Base-by-base conservation (phyloP, 768 basidiomycete species). In the Hygrocybe punicea region DNA sequence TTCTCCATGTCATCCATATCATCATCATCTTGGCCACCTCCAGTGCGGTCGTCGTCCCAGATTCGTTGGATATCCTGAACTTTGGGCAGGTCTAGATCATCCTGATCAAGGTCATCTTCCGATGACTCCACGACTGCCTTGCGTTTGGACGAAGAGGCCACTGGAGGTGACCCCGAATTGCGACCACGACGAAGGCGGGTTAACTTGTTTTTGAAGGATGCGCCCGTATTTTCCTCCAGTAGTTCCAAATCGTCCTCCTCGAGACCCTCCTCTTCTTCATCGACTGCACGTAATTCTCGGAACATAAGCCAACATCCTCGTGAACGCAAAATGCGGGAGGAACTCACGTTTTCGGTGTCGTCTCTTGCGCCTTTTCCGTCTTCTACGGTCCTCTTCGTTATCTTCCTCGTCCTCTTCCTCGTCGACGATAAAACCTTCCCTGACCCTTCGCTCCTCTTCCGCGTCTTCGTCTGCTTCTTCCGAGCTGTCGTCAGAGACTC, bases 171-270 rank as follows among this genome's bases (percentile, higher is more conserved):
- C 50, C 81, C 83, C 4, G 87, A 86, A 61, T 83, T 83, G 59
- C 85, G 84, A 29, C 85, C 84, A 57, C 91, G 85, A 56, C 93
- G 86, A 21, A 79, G 74, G 55, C 79, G 67, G 82, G 79, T 93
- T 45, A 95, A 73, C 53, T 86, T 82, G 58, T 71, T 74, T 64
- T 84, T 84, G 71, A 89, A 88, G 2, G 85, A 80, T 3, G 83
- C 79, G 9, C 96, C 94, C 10, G 91, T 93, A 63, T 97, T 98
- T 66, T 96, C 96, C 62, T 78, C 97, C 79, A 77, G 85, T 79
- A 83, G 63, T 25, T 93, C 95, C 48, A 98, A 71, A 69, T 98
- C 97, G 63, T 98, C 97, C 34, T 98, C 97, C 61, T 97, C 94
- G 50, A 98, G 73, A 14, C 75, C 85, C 61, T 89, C 85, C 54